Percentiles rank a stretch among this genome's conserved stretches.
phyloP scores from a whole-genome alignment of 2,329 filamentous ascomycete genomes.

The Verticillium zaregamsianum region DNA sequence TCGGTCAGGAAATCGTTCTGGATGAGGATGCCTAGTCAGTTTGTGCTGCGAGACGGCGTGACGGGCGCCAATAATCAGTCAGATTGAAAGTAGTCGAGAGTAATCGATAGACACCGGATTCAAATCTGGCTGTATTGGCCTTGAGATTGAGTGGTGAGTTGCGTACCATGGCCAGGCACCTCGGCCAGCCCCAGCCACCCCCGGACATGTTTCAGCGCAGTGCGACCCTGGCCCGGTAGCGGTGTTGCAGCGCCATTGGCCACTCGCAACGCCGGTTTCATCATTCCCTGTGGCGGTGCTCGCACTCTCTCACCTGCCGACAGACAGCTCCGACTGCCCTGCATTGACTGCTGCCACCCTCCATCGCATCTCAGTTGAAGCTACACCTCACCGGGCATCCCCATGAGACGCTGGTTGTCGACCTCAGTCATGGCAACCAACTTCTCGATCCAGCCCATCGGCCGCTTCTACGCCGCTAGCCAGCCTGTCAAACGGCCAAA shows the following conservation, averaged over 20 bases:
- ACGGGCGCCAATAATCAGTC: too few species aligned
- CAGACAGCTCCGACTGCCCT: constrained; percentile 1
- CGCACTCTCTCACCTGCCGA: constrained; percentile 2
- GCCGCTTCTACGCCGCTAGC: constrained; percentile 62
- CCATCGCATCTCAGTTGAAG: too few species aligned
- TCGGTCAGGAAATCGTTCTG: too few species aligned
- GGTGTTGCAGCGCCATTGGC: too few species aligned
- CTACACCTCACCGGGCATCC: too few species aligned
- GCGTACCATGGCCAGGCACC: not conserved
- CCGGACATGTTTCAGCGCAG: constrained; percentile 10
- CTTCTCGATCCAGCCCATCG: constrained; percentile 67
- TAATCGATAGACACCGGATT: too few species aligned
- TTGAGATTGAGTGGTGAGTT: too few species aligned
- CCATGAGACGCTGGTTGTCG: not conserved
- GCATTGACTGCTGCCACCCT: not conserved
- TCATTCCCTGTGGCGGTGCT: constrained; percentile 5
- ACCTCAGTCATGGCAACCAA: constrained; percentile 6
- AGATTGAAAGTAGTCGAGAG: too few species aligned
- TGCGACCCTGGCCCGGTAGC: not conserved
- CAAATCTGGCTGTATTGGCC: too few species aligned
- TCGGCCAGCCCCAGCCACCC: constrained; percentile 1
- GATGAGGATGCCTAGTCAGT: too few species aligned
- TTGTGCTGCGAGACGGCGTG: too few species aligned
- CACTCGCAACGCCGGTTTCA: constrained; percentile 3
- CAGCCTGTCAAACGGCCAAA: constrained; percentile 72